These are phyloP conservation scores for Lactarius vividus DNA, from an alignment of 768 basidiomycete genomes.

Conservation along the genomic window DNA sequence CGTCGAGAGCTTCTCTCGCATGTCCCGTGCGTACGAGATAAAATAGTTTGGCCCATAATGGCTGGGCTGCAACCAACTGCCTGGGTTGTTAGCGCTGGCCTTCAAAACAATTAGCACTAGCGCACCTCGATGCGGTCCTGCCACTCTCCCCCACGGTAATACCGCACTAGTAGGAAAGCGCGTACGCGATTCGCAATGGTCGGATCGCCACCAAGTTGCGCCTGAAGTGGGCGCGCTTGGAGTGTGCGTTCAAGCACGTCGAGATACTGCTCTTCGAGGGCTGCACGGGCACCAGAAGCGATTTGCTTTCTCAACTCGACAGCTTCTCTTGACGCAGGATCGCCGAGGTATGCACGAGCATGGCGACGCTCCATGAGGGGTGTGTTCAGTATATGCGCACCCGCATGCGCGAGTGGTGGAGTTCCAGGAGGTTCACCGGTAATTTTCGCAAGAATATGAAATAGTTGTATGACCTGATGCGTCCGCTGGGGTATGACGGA, in stretches of 20 bases:
- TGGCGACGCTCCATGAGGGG: constrained; percentile 80
- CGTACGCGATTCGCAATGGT: constrained; percentile 86
- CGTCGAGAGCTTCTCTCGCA: constrained; percentile 71
- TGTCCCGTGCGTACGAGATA: constrained; percentile 89
- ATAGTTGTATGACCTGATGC: constrained; percentile 64
- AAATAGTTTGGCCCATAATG: constrained; percentile 93
- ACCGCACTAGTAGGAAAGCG: constrained; percentile 79
- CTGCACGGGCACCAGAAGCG: constrained; percentile 71
- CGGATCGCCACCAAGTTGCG: constrained; percentile 87
- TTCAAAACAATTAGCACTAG: constrained; percentile 2
- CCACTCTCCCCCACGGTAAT: constrained; percentile 80
- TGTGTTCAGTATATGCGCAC: constrained; percentile 79
- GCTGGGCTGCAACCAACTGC: constrained; percentile 80
- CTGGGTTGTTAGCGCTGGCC: not conserved
- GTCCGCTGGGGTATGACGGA: constrained; percentile 39
- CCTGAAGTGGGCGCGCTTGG: constrained; percentile 77
- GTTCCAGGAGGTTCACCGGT: constrained; percentile 72
- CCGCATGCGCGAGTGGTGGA: constrained; percentile 73
- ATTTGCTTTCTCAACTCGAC: constrained; percentile 66
- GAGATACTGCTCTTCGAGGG: constrained; percentile 88
- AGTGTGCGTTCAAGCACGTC: constrained; percentile 80
- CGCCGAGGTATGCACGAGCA: constrained; percentile 70
- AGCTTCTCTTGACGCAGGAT: constrained; percentile 63
- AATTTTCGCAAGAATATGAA: constrained; percentile 73
- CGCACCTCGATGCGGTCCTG: constrained; percentile 83